phyloP scores from a whole-genome alignment of 2,329 filamentous ascomycete genomes.

The Cladosporium sp. region DNA sequence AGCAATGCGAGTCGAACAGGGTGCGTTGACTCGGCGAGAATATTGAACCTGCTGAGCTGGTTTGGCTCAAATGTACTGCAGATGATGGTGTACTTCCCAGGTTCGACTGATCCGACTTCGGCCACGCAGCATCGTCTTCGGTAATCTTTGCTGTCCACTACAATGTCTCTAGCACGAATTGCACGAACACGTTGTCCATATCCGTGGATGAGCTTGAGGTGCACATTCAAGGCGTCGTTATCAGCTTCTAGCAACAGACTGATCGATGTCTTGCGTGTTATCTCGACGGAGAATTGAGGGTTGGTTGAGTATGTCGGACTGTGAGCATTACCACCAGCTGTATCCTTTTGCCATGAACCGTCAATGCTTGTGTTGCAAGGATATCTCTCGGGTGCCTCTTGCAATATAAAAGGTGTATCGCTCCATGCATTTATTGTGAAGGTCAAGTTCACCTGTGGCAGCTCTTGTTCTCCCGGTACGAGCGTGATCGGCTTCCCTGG shows the following conservation, averaged over 20 bases:
- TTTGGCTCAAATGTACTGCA: slow-evolving; percentile 86
- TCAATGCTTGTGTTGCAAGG: slow-evolving; percentile 54
- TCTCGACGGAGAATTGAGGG: slow-evolving; percentile 71
- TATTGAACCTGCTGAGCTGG: slow-evolving; percentile 67
- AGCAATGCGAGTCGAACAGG: slow-evolving; percentile 58
- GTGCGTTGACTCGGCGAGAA: slow-evolving; percentile 66
- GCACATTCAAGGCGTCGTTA: slow-evolving; percentile 65
- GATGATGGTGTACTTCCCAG: slow-evolving; percentile 79
- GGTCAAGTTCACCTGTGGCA: slow-evolving; percentile 69
- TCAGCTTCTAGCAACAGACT: slow-evolving; percentile 70
- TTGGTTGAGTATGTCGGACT: slow-evolving; percentile 76
- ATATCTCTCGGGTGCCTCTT: slow-evolving; percentile 59
- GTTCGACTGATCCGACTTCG: slow-evolving; percentile 56
- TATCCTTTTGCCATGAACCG: slow-evolving; percentile 71
- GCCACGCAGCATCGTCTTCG: slow-evolving; percentile 72
- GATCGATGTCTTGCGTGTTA: slow-evolving; percentile 57
- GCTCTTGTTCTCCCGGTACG: slow-evolving; percentile 72
- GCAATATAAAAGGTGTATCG: slow-evolving; percentile 56
- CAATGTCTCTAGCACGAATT: slow-evolving; percentile 70
- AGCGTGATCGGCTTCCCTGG: slow-evolving; percentile 53
- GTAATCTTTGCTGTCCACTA: slow-evolving; percentile 84
- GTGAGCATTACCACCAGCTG: slow-evolving; percentile 78
- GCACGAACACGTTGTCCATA: slow-evolving; percentile 65
- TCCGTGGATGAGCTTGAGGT: slow-evolving; percentile 80
- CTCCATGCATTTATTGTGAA: slow-evolving; percentile 87